These are phyloP conservation scores for Ophiosphaerella korrae DNA, from an alignment of 2,329 filamentous ascomycete species.

Conservation along the genomic window DNA sequence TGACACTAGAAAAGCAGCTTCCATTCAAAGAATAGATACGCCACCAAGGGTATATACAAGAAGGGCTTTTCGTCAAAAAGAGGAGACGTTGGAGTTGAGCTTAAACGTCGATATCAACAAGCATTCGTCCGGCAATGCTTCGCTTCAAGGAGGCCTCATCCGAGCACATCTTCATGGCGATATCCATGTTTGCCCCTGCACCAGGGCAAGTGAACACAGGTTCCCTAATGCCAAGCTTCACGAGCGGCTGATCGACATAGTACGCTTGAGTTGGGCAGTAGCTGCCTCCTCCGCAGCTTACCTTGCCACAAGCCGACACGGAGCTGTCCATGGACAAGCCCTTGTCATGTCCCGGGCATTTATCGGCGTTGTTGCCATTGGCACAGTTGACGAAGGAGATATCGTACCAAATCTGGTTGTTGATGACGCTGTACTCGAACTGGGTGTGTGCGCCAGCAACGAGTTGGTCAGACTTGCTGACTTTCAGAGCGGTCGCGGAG, in stretches of 20 bases:
- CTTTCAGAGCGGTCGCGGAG: slow-evolving; percentile 25
- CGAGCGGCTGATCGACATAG: slow-evolving; percentile 28
- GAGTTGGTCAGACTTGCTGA: slow-evolving; percentile 31
- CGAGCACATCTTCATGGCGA: slow-evolving; percentile 30
- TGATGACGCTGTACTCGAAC: slow-evolving; percentile 32
- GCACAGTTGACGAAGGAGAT: slow-evolving; percentile 38
- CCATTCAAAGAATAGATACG: not conserved
- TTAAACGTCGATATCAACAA: slow-evolving; percentile 8
- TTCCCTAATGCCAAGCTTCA: slow-evolving; percentile 27
- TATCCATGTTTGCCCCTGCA: slow-evolving; percentile 20
- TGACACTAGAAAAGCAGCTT: not conserved
- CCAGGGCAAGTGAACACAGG: slow-evolving; percentile 29
- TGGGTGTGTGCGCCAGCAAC: slow-evolving; percentile 28
- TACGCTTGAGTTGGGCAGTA: slow-evolving; percentile 34
- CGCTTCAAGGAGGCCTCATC: slow-evolving; percentile 25
- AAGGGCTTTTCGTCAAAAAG: not conserved
- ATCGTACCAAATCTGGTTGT: slow-evolving; percentile 30
- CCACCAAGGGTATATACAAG: not conserved
- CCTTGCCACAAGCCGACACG: slow-evolving; percentile 15
- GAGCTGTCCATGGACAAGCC: slow-evolving; percentile 26
- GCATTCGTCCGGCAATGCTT: slow-evolving; percentile 28
- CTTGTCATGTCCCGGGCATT: slow-evolving; percentile 29
- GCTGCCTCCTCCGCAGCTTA: slow-evolving; percentile 19
- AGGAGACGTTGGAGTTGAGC: not conserved
- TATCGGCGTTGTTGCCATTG: slow-evolving; percentile 19